Percentiles rank a stretch among this genome's conserved stretches.
Conservation (phyloP, 345 rosid species). For the Eucalyptus curtisii region DNA sequence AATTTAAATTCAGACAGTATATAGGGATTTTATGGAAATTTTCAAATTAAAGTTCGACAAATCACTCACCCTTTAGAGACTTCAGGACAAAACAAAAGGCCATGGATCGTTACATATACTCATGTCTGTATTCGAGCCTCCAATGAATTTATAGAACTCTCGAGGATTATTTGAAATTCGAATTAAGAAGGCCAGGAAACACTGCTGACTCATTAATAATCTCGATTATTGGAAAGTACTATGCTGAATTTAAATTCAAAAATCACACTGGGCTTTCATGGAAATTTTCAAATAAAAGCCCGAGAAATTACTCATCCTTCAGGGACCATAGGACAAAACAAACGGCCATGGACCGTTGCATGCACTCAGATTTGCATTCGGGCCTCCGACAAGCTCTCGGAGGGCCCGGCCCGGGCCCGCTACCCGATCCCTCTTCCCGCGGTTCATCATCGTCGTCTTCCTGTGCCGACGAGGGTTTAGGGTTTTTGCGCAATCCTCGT, state of each 20-base stretch:
- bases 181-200: not conserved
- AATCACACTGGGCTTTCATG: not conserved
- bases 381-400: not conserved
- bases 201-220: not conserved
- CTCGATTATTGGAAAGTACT: not conserved
- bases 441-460: not conserved
- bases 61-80: not conserved
- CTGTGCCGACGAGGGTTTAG: not conserved
- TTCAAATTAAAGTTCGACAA: not conserved
- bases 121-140: not conserved
- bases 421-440: not conserved
- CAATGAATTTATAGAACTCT: not conserved
- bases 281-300: not conserved
- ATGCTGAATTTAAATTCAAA: too few species aligned
- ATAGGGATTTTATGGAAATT: not conserved
- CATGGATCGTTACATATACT: not conserved
- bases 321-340: not conserved
- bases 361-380: not conserved
- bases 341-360: not conserved
- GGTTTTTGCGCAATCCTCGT: not conserved
- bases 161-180: not conserved
- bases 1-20: not conserved
- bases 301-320: not conserved
- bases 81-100: not conserved
- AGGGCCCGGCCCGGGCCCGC: not conserved